Base-by-base conservation (phyloP, 176 grass and related monocot genomes). In the Cymbopogon citratus region DNA sequence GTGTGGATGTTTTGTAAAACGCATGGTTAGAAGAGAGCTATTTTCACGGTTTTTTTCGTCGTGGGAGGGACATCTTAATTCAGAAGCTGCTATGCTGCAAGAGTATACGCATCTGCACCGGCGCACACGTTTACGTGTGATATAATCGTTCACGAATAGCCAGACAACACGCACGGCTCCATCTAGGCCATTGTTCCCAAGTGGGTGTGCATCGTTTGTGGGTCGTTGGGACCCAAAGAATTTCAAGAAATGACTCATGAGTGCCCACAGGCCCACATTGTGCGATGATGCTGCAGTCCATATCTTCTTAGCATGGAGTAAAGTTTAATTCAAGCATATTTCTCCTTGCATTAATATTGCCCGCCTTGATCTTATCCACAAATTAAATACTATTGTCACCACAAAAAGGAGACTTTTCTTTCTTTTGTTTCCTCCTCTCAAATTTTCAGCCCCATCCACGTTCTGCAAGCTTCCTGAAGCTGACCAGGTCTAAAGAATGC, bases 321-420 rank as follows among this genome's bases (percentile, higher is more conserved):
- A 76, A 91, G 80, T 46, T 91, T 82, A 93, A 93, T 88, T 85
- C 73, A 90, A 66, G 34, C 25, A 62, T 36, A 81, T 71, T 33
- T 39, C 46, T 60, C 26, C 39, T 39, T 40, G 33, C 43, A 81
- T 80, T 40, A 81, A 76, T 40, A 31, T 33, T 9, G 36, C 62
- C 64, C 66, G 6, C 27, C 59, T 83, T n/a, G 77, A 71, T 66
- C 44, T 67, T 79, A 80, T 85, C 71, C 46, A 6, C 0, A 5
- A n/a, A n/a, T n/a, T n/a, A 81, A 70, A 90, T 93, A 73, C 62
- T 88, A 66, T 72, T 80, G 67, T 67, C 79, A 19, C 51, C 75
- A 68, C 73, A 52, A 75, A 88, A 79, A 2, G 48, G 78, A 75
- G 73, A 24, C 54, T 36, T 71, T 77, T 81, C 31, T 66, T 46